Evolutionary conservation across 2,329 filamentous ascomycete genomes (phyloP).

Genomic region (Apiospora arundinis): DNA sequence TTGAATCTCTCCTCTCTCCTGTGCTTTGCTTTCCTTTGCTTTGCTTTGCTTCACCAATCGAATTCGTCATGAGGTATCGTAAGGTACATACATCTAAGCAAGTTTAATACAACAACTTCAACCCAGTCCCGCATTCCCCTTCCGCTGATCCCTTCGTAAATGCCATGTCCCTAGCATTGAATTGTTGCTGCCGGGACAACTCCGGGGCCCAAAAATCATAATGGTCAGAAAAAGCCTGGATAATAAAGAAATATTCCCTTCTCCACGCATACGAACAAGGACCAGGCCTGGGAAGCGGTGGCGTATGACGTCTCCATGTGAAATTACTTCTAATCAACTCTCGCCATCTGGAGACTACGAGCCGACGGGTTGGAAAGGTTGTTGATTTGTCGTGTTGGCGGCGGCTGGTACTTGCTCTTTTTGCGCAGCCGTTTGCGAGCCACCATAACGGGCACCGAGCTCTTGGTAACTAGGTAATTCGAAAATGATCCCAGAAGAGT

Average conservation of each 20-base stretch:
- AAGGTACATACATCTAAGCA: conserved; percentile 8
- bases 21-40: no score
- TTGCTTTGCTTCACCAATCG: conserved; percentile 9
- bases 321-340: conserved; percentile 67
- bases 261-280: background rate
- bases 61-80: conserved; percentile 14
- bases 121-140: background rate
- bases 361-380: conserved; percentile 76
- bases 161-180: background rate
- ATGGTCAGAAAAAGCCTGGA: background rate
- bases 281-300: background rate
- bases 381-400: conserved; percentile 77
- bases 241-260: background rate
- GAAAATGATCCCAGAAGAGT: conserved; percentile 96
- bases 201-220: background rate
- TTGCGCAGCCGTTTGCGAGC: conserved; percentile 89
- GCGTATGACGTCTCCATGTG: background rate
- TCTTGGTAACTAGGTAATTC: conserved; percentile 97
- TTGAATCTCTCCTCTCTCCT: no score
- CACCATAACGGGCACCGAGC: conserved; percentile 97
- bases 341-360: conserved; percentile 72
- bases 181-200: background rate
- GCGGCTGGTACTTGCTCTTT: conserved; percentile 79
- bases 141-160: background rate
- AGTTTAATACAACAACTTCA: conserved; percentile 1